A percentile compares a stretch with the other conserved stretches of the same genome.
These are phyloP conservation scores for Actinomortierella ambigua DNA, from an alignment of 371 early-diverging fungal species.

Conservation along the genomic window DNA sequence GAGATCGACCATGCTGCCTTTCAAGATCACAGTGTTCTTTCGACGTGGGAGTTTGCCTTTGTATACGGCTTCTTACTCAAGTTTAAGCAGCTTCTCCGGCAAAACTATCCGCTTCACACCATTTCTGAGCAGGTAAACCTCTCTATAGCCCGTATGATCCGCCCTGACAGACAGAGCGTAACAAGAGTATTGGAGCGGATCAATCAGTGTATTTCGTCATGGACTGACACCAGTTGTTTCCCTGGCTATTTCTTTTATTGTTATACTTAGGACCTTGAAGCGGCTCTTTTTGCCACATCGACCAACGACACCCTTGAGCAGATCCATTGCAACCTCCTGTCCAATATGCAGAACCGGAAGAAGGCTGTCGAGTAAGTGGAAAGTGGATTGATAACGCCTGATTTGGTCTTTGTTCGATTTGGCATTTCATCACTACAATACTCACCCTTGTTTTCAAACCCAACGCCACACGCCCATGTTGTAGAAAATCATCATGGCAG, in stretches of 20 bases:
- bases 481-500: conserved; percentile 31
- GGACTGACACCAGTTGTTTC: too few relatives aligned
- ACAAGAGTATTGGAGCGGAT: too few relatives aligned
- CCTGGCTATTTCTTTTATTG: not conserved
- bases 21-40: conserved; percentile 5
- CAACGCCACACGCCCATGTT: too few relatives aligned
- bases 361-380: conserved; percentile 38
- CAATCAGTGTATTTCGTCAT: too few relatives aligned
- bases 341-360: conserved; percentile 44
- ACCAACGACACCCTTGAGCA: conserved; percentile 30
- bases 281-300: conserved; percentile 19
- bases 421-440: too few relatives aligned
- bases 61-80: conserved; percentile 38
- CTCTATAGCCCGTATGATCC: too few relatives aligned
- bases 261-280: conserved; percentile 24
- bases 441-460: too few relatives aligned
- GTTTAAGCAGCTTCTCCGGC: conserved; percentile 27
- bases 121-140: conserved; percentile 34
- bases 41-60: conserved; percentile 28
- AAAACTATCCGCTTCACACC: conserved; percentile 25
- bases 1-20: not conserved
- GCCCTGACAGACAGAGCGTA: too few relatives aligned
- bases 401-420: too few relatives aligned
- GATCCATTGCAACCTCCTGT: conserved; percentile 32
- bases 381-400: too few relatives aligned